Evolutionary conservation across 768 basidiomycete genomes (phyloP), one percentile per base, ranked within the genome.

Genomic region (Gymnopilus dilepis): DNA sequence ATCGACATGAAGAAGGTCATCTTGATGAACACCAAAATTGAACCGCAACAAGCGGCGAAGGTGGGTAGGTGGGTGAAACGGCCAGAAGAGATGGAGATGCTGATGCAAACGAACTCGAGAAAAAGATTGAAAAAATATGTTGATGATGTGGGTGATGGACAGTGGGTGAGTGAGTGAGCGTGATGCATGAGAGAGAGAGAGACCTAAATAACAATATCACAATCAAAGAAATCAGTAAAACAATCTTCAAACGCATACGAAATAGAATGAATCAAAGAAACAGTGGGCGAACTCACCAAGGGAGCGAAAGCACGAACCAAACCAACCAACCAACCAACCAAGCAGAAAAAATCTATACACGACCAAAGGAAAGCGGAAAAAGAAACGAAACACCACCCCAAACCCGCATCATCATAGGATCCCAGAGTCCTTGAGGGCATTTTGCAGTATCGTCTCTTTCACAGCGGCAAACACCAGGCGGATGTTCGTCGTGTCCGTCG

Each of bases 401-500:
- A 37, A 6, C 38, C 24, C 37, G n/a, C n/a, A 17, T 6, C 0
- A 53, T 69, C 67, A 76, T 71, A 95, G 84, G 68, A 95, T 94
- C 59, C 93, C 93, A 0, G 88, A 90, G 68, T 94, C 93, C 71
- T 90, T 87, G 6, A 95, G 77, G 2, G 93, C 93, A 70, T 94
- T 95, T 75, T 93, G 91, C 57, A 95, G 72, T 57, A 96, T 95
- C n/a, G 94, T 95, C 76, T 96, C 94, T 76, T 94, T 94, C 47
- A 94, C 92, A 0, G 92, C 92, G 0, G 91, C 91, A 62, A 95
- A 94, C 17, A 95, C 91, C 1, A 94, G 78, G 53, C 83, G 77
- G 56, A 94, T 89, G 71, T 95, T 95, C 3, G 85, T 86, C 24
- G 93, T 95, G 73, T 95, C 94, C 28, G 92, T 95, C 30, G 94